Evolutionary conservation across 352 stramenopile genomes (phyloP), one percentile per base, ranked within the genome.

Genomic region (Blastocystis sp.): DNA sequence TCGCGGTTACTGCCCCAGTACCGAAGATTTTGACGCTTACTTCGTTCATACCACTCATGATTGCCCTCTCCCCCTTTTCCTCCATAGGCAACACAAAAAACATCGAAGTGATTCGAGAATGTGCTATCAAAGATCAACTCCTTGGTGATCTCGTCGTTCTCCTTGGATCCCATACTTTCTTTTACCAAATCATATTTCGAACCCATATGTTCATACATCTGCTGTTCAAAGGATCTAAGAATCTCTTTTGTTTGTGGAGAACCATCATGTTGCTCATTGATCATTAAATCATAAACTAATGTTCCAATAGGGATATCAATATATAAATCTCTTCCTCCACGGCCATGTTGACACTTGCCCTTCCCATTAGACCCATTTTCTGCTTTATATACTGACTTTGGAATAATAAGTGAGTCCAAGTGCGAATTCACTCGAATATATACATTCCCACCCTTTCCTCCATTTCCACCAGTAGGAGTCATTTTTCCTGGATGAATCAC

Each of bases 271-370:
- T 21, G 12, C 49, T 21, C 49, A 29, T 39, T 92, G 37, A 94
- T 91, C 24, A 95, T 91, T 37, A 1, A 16, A 29, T 92, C 91
- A 90, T 95, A 94, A 54, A 96, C 89, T 46, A 94, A 90, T 27
- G 93, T 96, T 29, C 93, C 93, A 24, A 92, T 93, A 0, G 93
- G 93, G 19, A 96, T 92, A 75, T 93, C 92, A 11, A 96, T 89
- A 12, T 92, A 77, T 57, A 91, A 91, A 87, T 95, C 89, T 78
- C 94, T 94, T 80, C 93, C 93, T 78, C 32, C 69, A 42, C 54
- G 19, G 7, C 86, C 86, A 43, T 88, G 42, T 56, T 42, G 11
- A 66, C 43, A 88, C 3, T 88, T 54, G 37, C 39, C 77, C 46
- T 54, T 57, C 32, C 86, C 86, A 78, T 88, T 88, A 9, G 24